A percentile compares a stretch with the other conserved stretches of the same genome.
phyloP scores from a whole-genome alignment of 225 moss, liverwort and hornwort species.

The Bryum argenteum region DNA sequence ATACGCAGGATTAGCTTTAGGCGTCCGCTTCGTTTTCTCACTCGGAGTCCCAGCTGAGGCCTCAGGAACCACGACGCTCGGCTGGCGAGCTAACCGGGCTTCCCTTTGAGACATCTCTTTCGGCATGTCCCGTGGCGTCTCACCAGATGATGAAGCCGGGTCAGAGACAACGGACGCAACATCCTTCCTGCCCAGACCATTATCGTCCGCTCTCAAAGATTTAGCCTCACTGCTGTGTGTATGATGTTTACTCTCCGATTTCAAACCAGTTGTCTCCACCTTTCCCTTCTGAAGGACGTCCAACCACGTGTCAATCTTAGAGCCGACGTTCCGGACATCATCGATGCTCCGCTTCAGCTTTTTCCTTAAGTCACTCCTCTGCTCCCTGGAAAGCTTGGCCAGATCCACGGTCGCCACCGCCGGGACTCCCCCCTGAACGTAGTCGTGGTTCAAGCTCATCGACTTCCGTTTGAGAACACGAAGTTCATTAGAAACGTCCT shows the following conservation, averaged over 20 bases:
- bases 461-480: conserved; percentile 88
- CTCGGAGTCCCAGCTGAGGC: conserved; percentile 77
- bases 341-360: conserved; percentile 69
- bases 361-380: conserved; percentile 78
- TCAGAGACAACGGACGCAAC: conserved; percentile 62
- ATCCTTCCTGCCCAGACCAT: conserved; percentile 72
- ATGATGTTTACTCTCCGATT: conserved; percentile 50
- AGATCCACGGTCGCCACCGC: conserved; percentile 42
- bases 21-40: conserved; percentile 88
- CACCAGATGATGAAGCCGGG: conserved; percentile 62
- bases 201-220: conserved; percentile 63
- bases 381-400: conserved; percentile 51
- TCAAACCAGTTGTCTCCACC: conserved; percentile 1
- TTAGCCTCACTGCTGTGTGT: conserved; percentile 59
- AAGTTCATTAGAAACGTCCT: conserved; percentile 50
- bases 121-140: conserved; percentile 66
- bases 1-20: conserved; percentile 88
- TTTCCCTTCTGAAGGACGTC: conserved; percentile 45
- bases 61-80: conserved; percentile 76
- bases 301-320: conserved; percentile 68
- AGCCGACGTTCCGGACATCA: conserved; percentile 53
- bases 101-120: conserved; percentile 67
- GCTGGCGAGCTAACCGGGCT: conserved; percentile 78
- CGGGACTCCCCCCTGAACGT: conserved; percentile 28
- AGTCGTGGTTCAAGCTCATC: conserved; percentile 96